Percentiles rank a stretch among this genome's conserved stretches.
Conservation (phyloP, 163 green algal species). For the Volvox carteri region DNA sequence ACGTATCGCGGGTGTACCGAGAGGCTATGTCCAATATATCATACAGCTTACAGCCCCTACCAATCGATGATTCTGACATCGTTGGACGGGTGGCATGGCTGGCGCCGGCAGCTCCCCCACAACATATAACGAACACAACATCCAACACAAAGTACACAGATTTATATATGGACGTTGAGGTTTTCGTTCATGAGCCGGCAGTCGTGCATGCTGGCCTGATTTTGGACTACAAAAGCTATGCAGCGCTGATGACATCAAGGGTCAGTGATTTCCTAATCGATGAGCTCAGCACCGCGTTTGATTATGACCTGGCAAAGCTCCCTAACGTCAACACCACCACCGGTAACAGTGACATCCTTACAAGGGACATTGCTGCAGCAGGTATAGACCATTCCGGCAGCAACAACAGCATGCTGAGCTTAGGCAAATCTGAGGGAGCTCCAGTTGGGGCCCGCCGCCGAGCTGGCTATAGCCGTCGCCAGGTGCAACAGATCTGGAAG, state of each 20-base stretch:
- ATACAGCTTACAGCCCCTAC: background rate
- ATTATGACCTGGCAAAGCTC: slow-evolving; percentile 10
- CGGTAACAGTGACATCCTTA: background rate
- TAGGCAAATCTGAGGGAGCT: too few relatives aligned
- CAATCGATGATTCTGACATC: background rate
- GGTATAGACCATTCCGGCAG: too few relatives aligned
- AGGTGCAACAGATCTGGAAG: too few relatives aligned
- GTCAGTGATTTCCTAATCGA: background rate
- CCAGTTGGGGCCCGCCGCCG: too few relatives aligned
- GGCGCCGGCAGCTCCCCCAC: background rate
- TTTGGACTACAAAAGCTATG: background rate
- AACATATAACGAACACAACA: too few relatives aligned
- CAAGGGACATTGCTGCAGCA: background rate
- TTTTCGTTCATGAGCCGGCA: background rate
- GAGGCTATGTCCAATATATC: background rate
- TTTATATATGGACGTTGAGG: background rate
- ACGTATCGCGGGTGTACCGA: background rate
- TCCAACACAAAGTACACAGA: too few relatives aligned
- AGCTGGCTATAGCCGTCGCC: too few relatives aligned
- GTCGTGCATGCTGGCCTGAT: background rate
- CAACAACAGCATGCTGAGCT: background rate
- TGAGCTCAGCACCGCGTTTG: background rate
- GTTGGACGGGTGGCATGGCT: background rate
- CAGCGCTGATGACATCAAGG: background rate
- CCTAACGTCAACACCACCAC: background rate